Percentiles rank a stretch among this genome's conserved stretches.
phyloP scores from a whole-genome alignment of 169 alveolate species.

The Plasmodium adleri region DNA sequence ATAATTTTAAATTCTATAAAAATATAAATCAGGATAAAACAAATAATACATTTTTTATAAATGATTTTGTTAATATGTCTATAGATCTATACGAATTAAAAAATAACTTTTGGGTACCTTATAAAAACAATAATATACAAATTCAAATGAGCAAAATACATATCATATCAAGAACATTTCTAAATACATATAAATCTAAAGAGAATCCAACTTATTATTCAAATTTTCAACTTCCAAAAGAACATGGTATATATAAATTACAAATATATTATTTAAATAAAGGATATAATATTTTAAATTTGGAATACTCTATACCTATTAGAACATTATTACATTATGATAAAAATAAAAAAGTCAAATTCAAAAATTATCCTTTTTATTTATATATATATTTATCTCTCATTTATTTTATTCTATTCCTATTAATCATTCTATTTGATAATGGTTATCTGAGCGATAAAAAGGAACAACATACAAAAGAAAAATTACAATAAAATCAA shows the following conservation, averaged over 20 bases:
- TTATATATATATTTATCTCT: constrained; percentile 65
- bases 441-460: constrained; percentile 8
- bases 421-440: constrained; percentile 53
- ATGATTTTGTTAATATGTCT: constrained; percentile 33
- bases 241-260: constrained; percentile 73
- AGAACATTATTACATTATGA: constrained; percentile 63
- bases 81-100: constrained; percentile 66
- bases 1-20: constrained; percentile 54
- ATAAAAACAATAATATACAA: constrained; percentile 50
- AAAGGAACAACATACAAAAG: neutral
- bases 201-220: constrained; percentile 55
- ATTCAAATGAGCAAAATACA: constrained; percentile 37
- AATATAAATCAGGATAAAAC: neutral
- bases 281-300: constrained; percentile 68
- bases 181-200: constrained; percentile 2
- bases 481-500: neutral
- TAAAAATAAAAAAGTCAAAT: constrained; percentile 56
- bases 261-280: constrained; percentile 57
- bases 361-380: constrained; percentile 55
- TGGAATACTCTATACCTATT: constrained; percentile 53
- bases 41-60: constrained; percentile 12
- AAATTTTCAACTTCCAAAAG: constrained; percentile 28
- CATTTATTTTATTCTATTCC: constrained; percentile 38
- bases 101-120: constrained; percentile 58
- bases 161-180: constrained; percentile 27